phyloP scores from a whole-genome alignment of 1,284 basidiomycete genomes.

The Ustilago trichophora region DNA sequence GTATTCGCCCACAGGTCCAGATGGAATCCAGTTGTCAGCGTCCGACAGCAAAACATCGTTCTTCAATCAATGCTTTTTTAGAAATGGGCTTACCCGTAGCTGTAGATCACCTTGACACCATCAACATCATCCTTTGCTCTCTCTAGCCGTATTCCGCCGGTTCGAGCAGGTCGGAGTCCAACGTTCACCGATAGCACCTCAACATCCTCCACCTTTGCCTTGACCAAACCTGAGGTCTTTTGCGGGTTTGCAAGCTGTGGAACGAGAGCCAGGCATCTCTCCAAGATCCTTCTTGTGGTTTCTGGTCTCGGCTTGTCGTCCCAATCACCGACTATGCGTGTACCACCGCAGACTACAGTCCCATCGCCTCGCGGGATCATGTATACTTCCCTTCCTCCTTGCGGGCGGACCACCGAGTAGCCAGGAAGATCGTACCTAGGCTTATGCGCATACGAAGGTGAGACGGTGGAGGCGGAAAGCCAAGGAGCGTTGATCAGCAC shows the following conservation, averaged over 20 bases:
- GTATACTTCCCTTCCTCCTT: slow-evolving; percentile 53
- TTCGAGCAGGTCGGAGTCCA: slow-evolving; percentile 51
- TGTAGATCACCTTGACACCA: slow-evolving; percentile 29
- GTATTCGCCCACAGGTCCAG: not conserved
- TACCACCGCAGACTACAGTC: slow-evolving; percentile 55
- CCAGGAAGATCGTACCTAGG: slow-evolving; percentile 18
- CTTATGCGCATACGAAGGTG: not conserved
- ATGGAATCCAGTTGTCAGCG: no score
- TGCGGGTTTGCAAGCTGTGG: slow-evolving; percentile 33
- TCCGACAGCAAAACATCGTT: no score
- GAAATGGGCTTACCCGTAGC: slow-evolving; percentile 24
- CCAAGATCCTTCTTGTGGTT: slow-evolving; percentile 49
- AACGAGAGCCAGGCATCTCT: slow-evolving; percentile 30
- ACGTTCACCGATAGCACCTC: slow-evolving; percentile 49
- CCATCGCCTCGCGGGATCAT: slow-evolving; percentile 57
- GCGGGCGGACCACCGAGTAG: slow-evolving; percentile 26
- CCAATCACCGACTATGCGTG: slow-evolving; percentile 48
- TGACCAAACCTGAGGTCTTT: not conserved
- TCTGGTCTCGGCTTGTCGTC: slow-evolving; percentile 21
- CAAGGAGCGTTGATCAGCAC: slow-evolving; percentile 55
- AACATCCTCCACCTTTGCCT: slow-evolving; percentile 32
- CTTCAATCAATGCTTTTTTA: no score
- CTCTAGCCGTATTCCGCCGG: slow-evolving; percentile 47
- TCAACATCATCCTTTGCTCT: slow-evolving; percentile 12
- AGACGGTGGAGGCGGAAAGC: slow-evolving; percentile 12